phyloP scores from a whole-genome alignment of 2,329 filamentous ascomycete genomes.

The Pestalotiopsis sp. region DNA sequence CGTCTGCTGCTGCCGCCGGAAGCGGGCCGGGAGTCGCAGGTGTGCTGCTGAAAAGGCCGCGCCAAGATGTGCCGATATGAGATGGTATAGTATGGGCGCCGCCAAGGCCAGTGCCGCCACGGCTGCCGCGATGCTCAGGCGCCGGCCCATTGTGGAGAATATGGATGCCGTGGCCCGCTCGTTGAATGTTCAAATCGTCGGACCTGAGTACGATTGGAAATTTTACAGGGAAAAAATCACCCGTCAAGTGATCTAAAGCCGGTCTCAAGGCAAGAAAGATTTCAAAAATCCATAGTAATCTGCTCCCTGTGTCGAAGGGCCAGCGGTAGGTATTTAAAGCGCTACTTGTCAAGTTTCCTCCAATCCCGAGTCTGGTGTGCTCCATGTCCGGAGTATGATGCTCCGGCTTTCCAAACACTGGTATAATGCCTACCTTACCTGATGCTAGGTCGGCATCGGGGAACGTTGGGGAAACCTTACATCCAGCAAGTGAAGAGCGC shows the following conservation, averaged over 20 bases:
- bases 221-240: background rate
- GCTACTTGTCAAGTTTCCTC: background rate
- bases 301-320: background rate
- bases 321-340: background rate
- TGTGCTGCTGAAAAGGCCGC: background rate
- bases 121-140: constrained; percentile 13
- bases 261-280: background rate
- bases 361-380: background rate
- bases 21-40: constrained; percentile 5
- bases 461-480: background rate
- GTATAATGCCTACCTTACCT: background rate
- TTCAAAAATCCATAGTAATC: background rate
- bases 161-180: background rate
- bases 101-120: constrained; percentile 13
- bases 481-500: background rate
- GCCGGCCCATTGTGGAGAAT: constrained; percentile 6
- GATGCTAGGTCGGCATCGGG: background rate
- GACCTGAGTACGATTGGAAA: background rate
- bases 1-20: background rate
- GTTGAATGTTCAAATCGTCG: background rate
- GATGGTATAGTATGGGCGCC: constrained; percentile 16
- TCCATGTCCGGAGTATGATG: background rate
- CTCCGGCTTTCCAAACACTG: background rate
- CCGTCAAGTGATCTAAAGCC: background rate
- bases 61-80: background rate